Base-by-base conservation (phyloP, 2,329 filamentous ascomycete species). In the Colletotrichum caudatum region DNA sequence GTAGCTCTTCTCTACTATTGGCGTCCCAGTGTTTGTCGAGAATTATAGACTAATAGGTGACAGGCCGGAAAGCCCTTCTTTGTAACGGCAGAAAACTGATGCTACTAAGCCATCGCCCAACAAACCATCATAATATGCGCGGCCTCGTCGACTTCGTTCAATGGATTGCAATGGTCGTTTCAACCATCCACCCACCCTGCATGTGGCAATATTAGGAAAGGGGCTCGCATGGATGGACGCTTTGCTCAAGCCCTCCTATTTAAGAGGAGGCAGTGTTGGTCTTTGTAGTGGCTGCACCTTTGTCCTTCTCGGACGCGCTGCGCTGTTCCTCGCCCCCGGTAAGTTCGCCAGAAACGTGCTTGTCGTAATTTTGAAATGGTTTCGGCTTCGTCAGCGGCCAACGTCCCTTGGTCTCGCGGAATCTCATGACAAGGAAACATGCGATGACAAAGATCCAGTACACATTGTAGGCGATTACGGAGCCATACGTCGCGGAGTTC, bases 401-500 rank as follows among this genome's bases (percentile, higher is more conserved):
- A 73, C 82, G 84, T 12, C 87, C 86, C 72, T 84, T 85, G 46
- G 80, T 77, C 82, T 96, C 93, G 74, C 87, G 87, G 82, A 89
- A 93, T 53, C 91, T 86, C 85, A 95, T 86, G 44, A 83, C 75
- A 18, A 89, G 72, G 78, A 95, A 93, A 6, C 86, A 87, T 20
- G 85, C 72, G 68, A 94, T 94, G 74, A 94, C 86, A 11, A 84
- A 85, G 62, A 96, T 82, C 94, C 94, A 97, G 84, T 97, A 97
- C 20, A 95, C 70, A 79, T 96, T 97, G 83, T 97, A 97, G 1
- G 92, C 91, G 74, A 97, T 90, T 74, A 97, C 92, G 1, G 93
- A 95, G 63, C 94, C 94, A 76, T 95, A 94, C 1, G 94, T 97
- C 6, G 93, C 94, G 16, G 92, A 94, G 83, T 97, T 97, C 73